phyloP scores from a whole-genome alignment of 441 rosid species.

The Aquilaria agallochum region DNA sequence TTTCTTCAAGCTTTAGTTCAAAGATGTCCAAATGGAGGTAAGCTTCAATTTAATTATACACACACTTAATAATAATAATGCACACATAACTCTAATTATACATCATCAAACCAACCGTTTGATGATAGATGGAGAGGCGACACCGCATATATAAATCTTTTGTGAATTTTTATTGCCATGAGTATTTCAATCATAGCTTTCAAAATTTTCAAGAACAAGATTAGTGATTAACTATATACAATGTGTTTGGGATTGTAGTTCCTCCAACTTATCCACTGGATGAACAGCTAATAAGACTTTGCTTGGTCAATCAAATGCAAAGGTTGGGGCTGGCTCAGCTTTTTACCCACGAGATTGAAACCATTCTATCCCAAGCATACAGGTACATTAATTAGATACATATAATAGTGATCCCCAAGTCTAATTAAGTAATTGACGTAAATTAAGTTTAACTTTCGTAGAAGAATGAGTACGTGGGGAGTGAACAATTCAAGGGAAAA shows the following conservation, averaged over 20 bases:
- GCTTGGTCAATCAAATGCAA: conserved; percentile 41
- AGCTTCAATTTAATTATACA: not conserved
- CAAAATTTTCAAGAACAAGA: not conserved
- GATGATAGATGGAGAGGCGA: no score
- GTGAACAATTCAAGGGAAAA: conserved; percentile 7
- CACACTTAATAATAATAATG: no score
- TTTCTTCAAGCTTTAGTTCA: conserved; percentile 42
- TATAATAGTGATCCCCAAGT: no score
- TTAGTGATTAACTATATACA: not conserved
- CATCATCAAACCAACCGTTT: no score
- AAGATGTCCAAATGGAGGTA: conserved; percentile 43
- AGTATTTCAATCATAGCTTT: not conserved
- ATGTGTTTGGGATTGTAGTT: conserved; percentile 20
- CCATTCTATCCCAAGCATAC: conserved; percentile 31
- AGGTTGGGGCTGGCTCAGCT: conserved; percentile 48
- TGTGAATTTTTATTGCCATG: no score
- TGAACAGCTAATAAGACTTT: conserved; percentile 46
- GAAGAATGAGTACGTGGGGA: no score
- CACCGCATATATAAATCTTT: no score
- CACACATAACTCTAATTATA: no score
- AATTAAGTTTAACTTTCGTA: no score
- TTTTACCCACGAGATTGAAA: conserved; percentile 37
- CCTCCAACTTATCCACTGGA: conserved; percentile 39
- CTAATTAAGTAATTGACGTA: no score
- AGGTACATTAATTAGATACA: conserved; percentile 20